Evolutionary conservation across 1,139 yeast species (phyloP).

Genomic region (Saccharomyces hybrid): DNA sequence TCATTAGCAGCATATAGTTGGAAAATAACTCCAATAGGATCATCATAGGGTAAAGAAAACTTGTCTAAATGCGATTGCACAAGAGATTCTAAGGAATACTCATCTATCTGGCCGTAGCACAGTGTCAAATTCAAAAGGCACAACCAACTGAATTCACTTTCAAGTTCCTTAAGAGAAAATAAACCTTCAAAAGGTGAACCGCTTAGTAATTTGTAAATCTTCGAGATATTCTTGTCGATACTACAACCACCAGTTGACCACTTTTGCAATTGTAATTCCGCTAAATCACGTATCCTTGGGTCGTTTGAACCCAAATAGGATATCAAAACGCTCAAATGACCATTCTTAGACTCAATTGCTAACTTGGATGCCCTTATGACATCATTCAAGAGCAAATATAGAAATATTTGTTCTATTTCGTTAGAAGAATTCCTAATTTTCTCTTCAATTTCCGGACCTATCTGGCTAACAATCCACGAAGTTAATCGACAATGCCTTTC

Average conservation of each 20-base stretch:
- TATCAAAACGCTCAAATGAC: slow-evolving; percentile 64
- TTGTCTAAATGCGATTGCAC: slow-evolving; percentile 24
- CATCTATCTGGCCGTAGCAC: slow-evolving; percentile 50
- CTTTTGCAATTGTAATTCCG: slow-evolving; percentile 51
- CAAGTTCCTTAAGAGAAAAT: slow-evolving; percentile 26
- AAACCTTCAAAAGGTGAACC: slow-evolving; percentile 41
- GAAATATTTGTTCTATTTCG: slow-evolving; percentile 43
- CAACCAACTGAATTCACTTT: slow-evolving; percentile 56
- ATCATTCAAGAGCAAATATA: slow-evolving; percentile 48
- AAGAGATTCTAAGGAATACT: slow-evolving; percentile 33
- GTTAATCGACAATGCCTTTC: slow-evolving; percentile 42
- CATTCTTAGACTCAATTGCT: slow-evolving; percentile 52
- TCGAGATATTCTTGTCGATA: slow-evolving; percentile 36
- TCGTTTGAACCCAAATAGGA: slow-evolving; percentile 67
- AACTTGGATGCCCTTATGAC: slow-evolving; percentile 51
- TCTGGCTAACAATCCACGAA: slow-evolving; percentile 51
- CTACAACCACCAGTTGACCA: slow-evolving; percentile 43
- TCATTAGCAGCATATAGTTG: slow-evolving; percentile 38
- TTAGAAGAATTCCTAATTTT: slow-evolving; percentile 18
- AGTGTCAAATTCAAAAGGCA: slow-evolving; percentile 50
- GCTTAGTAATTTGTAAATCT: slow-evolving; percentile 56
- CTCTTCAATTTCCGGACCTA: slow-evolving; percentile 40
- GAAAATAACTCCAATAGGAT: slow-evolving; percentile 33
- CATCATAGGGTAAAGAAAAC: slow-evolving; percentile 26
- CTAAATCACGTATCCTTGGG: slow-evolving; percentile 44